These are phyloP conservation scores for Sideroxylon spinosum DNA, from an alignment of 179 eudicot species.

Conservation along the genomic window DNA sequence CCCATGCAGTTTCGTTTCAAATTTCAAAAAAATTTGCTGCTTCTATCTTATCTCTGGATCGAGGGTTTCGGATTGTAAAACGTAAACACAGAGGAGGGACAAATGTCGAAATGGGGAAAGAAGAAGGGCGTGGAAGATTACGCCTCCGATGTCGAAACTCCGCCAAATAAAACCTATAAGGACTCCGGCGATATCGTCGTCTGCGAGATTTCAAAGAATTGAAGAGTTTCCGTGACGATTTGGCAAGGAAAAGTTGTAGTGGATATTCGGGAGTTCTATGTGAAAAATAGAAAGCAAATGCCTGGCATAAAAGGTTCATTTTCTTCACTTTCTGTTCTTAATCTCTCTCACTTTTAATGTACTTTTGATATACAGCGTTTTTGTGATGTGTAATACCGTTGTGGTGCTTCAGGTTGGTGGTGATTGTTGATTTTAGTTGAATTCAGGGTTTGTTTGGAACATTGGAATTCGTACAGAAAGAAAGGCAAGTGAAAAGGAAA, in stretches of 20 bases:
- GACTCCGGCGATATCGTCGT: slow-evolving; percentile 37
- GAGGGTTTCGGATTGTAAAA: no score
- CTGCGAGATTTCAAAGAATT: slow-evolving; percentile 67
- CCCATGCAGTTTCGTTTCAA: no score
- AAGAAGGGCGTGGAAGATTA: slow-evolving; percentile 34
- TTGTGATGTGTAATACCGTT: no score
- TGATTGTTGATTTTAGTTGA: no score
- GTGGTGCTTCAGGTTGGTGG: no score
- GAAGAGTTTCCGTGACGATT: slow-evolving; percentile 64
- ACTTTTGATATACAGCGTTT: no score
- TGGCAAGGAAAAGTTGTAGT: slow-evolving; percentile 61
- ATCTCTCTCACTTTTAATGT: no score
- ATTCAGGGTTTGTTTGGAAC: no score
- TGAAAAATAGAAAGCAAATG: slow-evolving; percentile 64
- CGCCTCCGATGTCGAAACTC: slow-evolving; percentile 33
- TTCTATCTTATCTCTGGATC: no score
- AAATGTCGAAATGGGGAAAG: slow-evolving; percentile 48
- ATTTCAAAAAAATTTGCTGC: no score
- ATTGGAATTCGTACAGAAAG: no score
- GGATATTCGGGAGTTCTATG: slow-evolving; percentile 74
- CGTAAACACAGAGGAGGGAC: neutral
- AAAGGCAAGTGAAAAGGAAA: no score
- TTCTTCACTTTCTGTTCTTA: neutral
- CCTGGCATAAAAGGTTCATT: slow-evolving; percentile 80
- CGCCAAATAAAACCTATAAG: slow-evolving; percentile 33